Evolutionary conservation across 139 green algal species (phyloP).

Genomic region (Chlamydomonas schloesseri): DNA sequence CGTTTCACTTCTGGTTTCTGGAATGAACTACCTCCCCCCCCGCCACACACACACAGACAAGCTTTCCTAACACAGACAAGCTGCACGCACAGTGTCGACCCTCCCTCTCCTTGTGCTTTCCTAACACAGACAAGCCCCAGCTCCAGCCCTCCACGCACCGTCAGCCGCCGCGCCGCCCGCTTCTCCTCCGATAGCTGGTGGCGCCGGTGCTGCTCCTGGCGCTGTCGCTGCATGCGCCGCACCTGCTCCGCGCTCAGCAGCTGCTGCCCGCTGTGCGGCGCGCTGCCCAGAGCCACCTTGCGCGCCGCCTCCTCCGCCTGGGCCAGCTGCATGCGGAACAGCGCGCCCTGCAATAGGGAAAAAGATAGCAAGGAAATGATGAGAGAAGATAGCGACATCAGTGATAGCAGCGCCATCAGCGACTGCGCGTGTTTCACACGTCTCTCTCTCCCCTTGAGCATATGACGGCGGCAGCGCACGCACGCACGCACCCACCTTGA

Average conservation of each 20-base stretch:
- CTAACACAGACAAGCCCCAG: too few species aligned
- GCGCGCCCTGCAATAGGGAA: constrained; percentile 63
- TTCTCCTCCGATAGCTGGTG: constrained; percentile 48
- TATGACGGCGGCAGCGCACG: too few species aligned
- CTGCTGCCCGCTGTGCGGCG: constrained; percentile 33
- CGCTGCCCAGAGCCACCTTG: constrained; percentile 46
- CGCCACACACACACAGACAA: too few species aligned
- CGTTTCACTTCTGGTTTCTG: too few species aligned
- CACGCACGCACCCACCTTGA: constrained; percentile 66
- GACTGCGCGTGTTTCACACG: too few species aligned
- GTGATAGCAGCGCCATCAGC: too few species aligned
- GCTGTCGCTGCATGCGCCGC: constrained; percentile 20
- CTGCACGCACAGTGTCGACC: too few species aligned
- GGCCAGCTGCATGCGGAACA: constrained; percentile 63
- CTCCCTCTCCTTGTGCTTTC: too few species aligned
- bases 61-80: too few species aligned
- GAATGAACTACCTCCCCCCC: too few species aligned
- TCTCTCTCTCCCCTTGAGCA: too few species aligned
- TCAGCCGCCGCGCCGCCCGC: not conserved
- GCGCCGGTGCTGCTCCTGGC: constrained; percentile 44
- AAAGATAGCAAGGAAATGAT: not conserved
- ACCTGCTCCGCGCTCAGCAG: constrained; percentile 35
- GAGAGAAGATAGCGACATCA: too few species aligned
- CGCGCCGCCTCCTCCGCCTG: constrained; percentile 47
- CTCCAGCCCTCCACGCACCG: not conserved